Evolutionary conservation across 2,329 filamentous ascomycete species (phyloP).

Genomic region (Talaromyces sp.): DNA sequence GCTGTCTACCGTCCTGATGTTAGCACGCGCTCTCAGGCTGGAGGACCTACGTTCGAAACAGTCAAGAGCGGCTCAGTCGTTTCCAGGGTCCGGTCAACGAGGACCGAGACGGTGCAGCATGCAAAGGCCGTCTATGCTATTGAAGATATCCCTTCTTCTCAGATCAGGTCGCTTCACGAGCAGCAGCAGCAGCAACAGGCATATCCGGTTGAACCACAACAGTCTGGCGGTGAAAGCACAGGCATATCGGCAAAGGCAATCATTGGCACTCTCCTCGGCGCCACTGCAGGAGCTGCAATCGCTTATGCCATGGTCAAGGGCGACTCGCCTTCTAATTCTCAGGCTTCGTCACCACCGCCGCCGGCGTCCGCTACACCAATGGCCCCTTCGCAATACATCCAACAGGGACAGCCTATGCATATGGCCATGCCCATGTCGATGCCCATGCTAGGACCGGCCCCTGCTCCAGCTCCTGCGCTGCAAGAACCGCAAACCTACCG

Average conservation of each 20-base stretch:
- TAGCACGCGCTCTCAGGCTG: slow-evolving; percentile 22
- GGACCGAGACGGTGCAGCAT: slow-evolving; percentile 24
- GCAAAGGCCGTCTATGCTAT: slow-evolving; percentile 20
- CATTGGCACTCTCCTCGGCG: slow-evolving; percentile 71
- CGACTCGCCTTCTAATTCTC: slow-evolving; percentile 34
- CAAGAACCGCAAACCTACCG: slow-evolving; percentile 22
- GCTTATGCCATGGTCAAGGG: slow-evolving; percentile 68
- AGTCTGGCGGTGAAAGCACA: slow-evolving; percentile 32
- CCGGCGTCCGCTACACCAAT: slow-evolving; percentile 15
- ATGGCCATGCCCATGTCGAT: slow-evolving; percentile 8
- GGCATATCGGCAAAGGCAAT: slow-evolving; percentile 54
- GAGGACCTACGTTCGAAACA: slow-evolving; percentile 28
- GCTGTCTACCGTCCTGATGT: slow-evolving; percentile 55
- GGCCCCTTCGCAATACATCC: slow-evolving; percentile 9
- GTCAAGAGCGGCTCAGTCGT: slow-evolving; percentile 35
- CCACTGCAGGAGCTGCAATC: slow-evolving; percentile 69
- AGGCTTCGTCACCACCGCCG: slow-evolving; percentile 21
- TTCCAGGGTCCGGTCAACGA: slow-evolving; percentile 26
- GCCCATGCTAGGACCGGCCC: slow-evolving; percentile 8
- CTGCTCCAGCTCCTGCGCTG: not conserved
- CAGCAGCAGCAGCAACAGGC: slow-evolving; percentile 16
- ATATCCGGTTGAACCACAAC: not conserved
- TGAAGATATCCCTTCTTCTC: slow-evolving; percentile 11
- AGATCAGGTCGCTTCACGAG: slow-evolving; percentile 13
- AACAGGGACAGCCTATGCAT: slow-evolving; percentile 7